Base-by-base conservation (phyloP, 2,329 filamentous ascomycete genomes). In the Curvularia sp. region DNA sequence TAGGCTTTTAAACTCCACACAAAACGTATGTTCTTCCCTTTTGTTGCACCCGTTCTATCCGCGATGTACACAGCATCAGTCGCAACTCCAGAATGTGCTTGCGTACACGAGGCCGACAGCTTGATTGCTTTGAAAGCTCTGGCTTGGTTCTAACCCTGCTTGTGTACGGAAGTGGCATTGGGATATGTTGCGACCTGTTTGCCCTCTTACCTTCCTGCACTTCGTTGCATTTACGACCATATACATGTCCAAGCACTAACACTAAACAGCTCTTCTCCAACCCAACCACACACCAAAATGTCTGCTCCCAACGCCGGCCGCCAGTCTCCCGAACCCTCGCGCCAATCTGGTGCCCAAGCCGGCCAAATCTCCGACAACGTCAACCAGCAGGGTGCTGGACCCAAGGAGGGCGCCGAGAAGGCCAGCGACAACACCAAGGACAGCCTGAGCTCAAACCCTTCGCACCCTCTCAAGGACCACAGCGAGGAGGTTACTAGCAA, bases 251-350 rank as follows among this genome's bases (percentile, higher is more conserved):
- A 39, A 13, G 18, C 1, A 33, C 59, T 58, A 41, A 53, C 49
- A 30, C 24, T 5, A 8, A 26, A 3, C 44, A 50, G 31, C 6
- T 26, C 18, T n/a, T 49, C 26, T 39, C 24, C 52, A 49, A 12
- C 39, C 38, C 38, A 42, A 18, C 22, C 35, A 28, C 33, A 18
- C 41, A 30, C 49, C 30, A 46, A 43, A 33, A 92, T 92, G 89
- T 88, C 90, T 69, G 83, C 85, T 56, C 84, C 81, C 65, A 79
- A 82, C 72, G 78, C 85, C 78, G 90, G 91, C 76, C 88, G 88
- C 73, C 85, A 96, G 79, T 96, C 92, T 31, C 93, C 92, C 62
- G 81, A 88, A 52, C 90, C 91, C 28, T 87, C 91, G 80, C 74
- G 77, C 66, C 90, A 92, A 79, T 80, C 83, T 38, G 88, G 85